A percentile compares a stretch with the other conserved stretches of the same genome.
These are phyloP conservation scores for Coffea canephora DNA, from an alignment of 257 asterid genomes.

Conservation along the genomic window DNA sequence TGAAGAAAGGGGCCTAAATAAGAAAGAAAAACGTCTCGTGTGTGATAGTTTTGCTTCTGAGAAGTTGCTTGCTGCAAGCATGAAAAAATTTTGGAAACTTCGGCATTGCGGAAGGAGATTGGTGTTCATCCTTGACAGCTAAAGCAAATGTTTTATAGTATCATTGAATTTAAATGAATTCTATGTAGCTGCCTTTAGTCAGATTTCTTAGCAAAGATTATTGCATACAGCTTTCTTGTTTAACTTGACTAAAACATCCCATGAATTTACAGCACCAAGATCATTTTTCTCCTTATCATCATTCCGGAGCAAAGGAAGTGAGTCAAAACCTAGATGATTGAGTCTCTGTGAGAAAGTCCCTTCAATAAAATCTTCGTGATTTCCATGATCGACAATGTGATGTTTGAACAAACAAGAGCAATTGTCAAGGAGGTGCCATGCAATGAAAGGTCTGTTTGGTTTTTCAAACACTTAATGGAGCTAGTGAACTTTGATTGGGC, in stretches of 20 bases:
- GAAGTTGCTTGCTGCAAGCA: neutral
- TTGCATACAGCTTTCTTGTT: neutral
- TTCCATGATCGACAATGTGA: neutral
- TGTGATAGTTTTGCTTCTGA: neutral
- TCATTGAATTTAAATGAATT: neutral
- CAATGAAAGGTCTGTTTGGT: conserved; percentile 7
- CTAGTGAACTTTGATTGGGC: conserved; percentile 22
- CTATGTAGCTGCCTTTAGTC: neutral
- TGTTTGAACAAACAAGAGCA: neutral
- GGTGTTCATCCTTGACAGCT: neutral
- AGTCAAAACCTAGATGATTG: conserved; percentile 67
- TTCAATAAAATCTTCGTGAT: conserved; percentile 8
- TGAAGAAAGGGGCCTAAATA: neutral
- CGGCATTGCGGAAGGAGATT: neutral
- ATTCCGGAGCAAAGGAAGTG: conserved; percentile 93
- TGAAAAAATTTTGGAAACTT: neutral
- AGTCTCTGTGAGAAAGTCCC: conserved; percentile 14
- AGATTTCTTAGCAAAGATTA: neutral
- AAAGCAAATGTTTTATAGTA: neutral
- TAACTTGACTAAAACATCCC: neutral
- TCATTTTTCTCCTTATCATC: conserved; percentile 87
- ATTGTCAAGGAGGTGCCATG: neutral
- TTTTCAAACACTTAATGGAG: conserved; percentile 21
- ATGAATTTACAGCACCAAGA: conserved; percentile 67
- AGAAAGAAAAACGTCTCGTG: neutral